A percentile compares a stretch with the other conserved stretches of the same genome.
Evolutionary conservation across 2,329 filamentous ascomycete genomes (phyloP).

Genomic region (Trichoderma sp.): DNA sequence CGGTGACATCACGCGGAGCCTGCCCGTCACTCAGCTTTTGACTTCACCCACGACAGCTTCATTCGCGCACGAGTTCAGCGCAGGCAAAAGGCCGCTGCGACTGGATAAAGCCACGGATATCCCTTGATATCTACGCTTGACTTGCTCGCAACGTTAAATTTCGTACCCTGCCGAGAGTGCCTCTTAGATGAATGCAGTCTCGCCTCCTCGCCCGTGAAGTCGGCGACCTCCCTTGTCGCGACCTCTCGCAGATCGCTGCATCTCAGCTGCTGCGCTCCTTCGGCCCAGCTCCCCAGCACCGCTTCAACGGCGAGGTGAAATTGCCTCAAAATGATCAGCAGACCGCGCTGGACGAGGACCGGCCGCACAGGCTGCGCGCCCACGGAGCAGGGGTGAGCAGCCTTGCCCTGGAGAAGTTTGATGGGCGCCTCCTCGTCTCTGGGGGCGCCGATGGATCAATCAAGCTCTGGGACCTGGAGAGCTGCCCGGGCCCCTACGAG

Average conservation of each 20-base stretch:
- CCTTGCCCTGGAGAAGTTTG: constrained; percentile 79
- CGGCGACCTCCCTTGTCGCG: constrained; percentile 66
- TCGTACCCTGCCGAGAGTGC: not conserved
- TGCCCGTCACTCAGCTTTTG: not conserved
- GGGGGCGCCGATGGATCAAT: constrained; percentile 85
- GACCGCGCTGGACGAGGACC: constrained; percentile 35
- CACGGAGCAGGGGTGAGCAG: constrained; percentile 80
- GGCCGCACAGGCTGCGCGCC: constrained; percentile 57
- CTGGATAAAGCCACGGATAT: not conserved
- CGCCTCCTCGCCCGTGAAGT: constrained; percentile 76
- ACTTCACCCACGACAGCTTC: not conserved
- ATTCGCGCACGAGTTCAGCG: not conserved
- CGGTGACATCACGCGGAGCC: constrained; percentile 24
- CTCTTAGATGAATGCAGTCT: constrained; percentile 64
- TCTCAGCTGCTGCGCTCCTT: constrained; percentile 71
- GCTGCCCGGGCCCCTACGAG: constrained; percentile 50
- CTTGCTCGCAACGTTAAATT: no score
- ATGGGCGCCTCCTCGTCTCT: constrained; percentile 76
- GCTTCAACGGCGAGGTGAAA: constrained; percentile 63
- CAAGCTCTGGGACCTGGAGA: constrained; percentile 84
- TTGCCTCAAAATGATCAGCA: constrained; percentile 28
- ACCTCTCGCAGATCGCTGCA: constrained; percentile 67
- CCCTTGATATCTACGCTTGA: not conserved
- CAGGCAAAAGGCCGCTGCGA: not conserved
- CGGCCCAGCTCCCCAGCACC: constrained; percentile 66